Evolutionary conservation across 805 yeast species (phyloP).

Genomic region (Lachancea lanzarotensis): DNA sequence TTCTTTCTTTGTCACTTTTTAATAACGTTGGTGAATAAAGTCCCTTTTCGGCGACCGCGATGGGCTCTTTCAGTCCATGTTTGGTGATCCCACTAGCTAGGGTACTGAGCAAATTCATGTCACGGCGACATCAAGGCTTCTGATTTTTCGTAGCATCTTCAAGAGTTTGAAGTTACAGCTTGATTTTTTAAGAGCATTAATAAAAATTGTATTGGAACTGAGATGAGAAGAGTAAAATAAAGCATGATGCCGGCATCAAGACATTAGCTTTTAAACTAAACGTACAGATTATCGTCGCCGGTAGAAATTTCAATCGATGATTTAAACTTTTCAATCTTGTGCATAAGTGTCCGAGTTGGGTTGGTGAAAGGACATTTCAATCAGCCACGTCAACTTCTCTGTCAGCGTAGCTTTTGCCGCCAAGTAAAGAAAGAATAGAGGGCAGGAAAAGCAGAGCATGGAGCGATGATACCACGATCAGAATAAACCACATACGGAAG

Average conservation of each 20-base stretch:
- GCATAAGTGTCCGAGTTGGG: too few species aligned
- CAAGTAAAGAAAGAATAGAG: slow-evolving; percentile 54
- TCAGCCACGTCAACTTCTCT: background rate
- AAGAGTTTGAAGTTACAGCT: background rate
- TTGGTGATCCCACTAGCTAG: slow-evolving; percentile 1
- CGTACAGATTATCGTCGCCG: too few species aligned
- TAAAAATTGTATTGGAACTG: too few species aligned
- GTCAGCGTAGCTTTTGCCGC: slow-evolving; percentile 48
- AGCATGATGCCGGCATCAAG: too few species aligned
- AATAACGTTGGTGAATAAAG: background rate
- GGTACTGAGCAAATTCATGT: slow-evolving; percentile 1
- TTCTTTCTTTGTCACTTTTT: background rate
- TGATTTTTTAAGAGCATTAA: background rate
- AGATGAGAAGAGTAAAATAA: too few species aligned
- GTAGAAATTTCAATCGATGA: too few species aligned
- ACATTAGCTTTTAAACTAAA: too few species aligned
- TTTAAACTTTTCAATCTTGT: too few species aligned
- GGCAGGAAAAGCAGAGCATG: slow-evolving; percentile 82
- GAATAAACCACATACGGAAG: slow-evolving; percentile 88
- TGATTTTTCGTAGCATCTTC: background rate
- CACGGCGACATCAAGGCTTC: background rate
- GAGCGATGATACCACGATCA: slow-evolving; percentile 67
- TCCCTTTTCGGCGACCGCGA: background rate
- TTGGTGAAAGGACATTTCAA: background rate
- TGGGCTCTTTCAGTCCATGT: slow-evolving; percentile 13